Evolutionary conservation across 1,284 basidiomycete genomes (phyloP).

Genomic region (Cutaneotrichosporon sp.): DNA sequence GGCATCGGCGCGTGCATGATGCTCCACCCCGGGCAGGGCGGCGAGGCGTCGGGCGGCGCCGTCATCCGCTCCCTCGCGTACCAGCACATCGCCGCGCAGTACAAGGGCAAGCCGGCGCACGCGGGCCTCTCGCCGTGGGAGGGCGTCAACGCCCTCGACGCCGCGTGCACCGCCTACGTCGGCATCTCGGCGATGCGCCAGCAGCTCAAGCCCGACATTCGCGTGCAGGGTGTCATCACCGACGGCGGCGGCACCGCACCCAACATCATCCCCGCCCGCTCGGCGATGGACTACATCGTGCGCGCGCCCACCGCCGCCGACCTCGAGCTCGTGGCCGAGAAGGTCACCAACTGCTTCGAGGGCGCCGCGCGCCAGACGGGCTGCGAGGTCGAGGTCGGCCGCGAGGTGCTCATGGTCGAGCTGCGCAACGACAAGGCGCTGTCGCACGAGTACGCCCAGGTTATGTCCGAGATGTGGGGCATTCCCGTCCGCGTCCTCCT

Average conservation of each 20-base stretch:
- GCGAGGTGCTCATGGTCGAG: constrained; percentile 58
- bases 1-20: constrained; percentile 14
- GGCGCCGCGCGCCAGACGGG: constrained; percentile 69
- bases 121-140: constrained; percentile 63
- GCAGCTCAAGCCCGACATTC: constrained; percentile 53
- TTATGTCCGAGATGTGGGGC: constrained; percentile 14
- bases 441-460: constrained; percentile 12
- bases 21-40: constrained; percentile 41
- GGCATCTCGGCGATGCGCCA: constrained; percentile 72
- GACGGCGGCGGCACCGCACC: constrained; percentile 62
- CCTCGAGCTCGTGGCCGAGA: constrained; percentile 58
- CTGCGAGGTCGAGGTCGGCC: constrained; percentile 62
- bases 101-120: constrained; percentile 62
- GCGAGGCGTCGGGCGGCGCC: constrained; percentile 60
- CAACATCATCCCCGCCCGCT: constrained; percentile 70
- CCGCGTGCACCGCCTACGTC: constrained; percentile 75
- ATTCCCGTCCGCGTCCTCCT: constrained; percentile 7
- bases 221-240: constrained; percentile 65
- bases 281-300: constrained; percentile 67
- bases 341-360: constrained; percentile 67
- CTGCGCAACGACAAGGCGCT: constrained; percentile 50
- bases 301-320: constrained; percentile 66
- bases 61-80: constrained; percentile 34
- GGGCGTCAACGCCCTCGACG: constrained; percentile 79
- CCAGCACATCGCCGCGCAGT: constrained; percentile 30